These are phyloP conservation scores for Chlorella sorokiniana DNA, from an alignment of 139 green algal genomes.

Conservation along the genomic window DNA sequence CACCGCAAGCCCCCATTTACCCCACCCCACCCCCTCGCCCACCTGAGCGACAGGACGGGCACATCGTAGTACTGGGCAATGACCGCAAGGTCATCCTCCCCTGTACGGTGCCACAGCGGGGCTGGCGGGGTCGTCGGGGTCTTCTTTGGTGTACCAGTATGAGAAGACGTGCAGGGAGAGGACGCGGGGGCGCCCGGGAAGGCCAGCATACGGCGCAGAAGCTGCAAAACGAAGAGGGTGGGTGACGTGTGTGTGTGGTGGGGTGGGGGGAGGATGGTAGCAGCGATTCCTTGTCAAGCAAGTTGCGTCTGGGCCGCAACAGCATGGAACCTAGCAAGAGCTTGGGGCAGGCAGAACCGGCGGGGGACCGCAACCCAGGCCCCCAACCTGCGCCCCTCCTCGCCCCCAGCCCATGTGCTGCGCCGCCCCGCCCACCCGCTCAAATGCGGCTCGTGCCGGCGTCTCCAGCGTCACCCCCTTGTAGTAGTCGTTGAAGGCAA, in stretches of 20 bases:
- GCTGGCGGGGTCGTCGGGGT: not conserved
- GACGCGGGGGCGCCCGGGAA: not conserved
- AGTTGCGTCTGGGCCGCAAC: no score
- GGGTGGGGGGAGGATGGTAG: no score
- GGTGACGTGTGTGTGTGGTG: not conserved
- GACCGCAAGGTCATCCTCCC: slow-evolving; percentile 11
- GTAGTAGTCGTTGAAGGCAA: slow-evolving; percentile 21
- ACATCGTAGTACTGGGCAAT: slow-evolving; percentile 16
- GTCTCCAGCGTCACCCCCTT: not conserved
- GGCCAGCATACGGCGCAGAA: slow-evolving; percentile 1
- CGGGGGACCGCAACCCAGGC: not conserved
- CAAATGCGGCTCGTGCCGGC: not conserved
- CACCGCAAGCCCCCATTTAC: not conserved
- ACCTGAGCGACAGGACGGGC: slow-evolving; percentile 15
- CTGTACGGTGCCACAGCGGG: not conserved
- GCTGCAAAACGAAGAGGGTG: not conserved
- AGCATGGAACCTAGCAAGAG: no score
- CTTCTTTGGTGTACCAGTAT: not conserved
- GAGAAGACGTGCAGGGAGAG: slow-evolving; percentile 13
- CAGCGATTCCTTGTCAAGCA: no score
- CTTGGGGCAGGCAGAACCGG: not conserved
- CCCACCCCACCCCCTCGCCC: no score
- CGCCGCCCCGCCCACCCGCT: slow-evolving; percentile 5
- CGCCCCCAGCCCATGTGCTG: no score
- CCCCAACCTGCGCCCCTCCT: not conserved